phyloP scores from a whole-genome alignment of 2,329 filamentous ascomycete species.

The Davidsoniella australis region DNA sequence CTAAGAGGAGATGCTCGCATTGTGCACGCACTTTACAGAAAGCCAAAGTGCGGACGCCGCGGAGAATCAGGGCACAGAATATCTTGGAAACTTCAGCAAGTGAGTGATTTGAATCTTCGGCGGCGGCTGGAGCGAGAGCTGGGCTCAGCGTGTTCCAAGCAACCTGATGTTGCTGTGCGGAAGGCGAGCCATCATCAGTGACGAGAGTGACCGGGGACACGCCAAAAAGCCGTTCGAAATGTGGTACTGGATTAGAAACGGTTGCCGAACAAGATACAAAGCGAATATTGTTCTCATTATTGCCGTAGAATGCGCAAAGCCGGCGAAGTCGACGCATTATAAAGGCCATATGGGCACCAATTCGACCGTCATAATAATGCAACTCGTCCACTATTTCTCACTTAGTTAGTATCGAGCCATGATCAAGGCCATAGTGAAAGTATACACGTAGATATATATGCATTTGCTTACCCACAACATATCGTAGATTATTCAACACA shows the following conservation, averaged over 20 bases:
- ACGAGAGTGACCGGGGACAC: conserved; percentile 64
- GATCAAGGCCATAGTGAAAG: background rate
- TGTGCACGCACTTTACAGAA: conserved; percentile 80
- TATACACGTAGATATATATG: background rate
- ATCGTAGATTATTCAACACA: conserved; percentile 77
- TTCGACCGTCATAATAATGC: conserved; percentile 89
- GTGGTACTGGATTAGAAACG: conserved; percentile 76
- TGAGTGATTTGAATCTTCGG: conserved; percentile 3
- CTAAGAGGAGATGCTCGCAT: conserved; percentile 68
- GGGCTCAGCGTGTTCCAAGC: conserved; percentile 9
- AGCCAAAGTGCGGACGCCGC: conserved; percentile 80
- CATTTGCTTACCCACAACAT: conserved; percentile 48
- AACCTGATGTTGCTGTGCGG: conserved; percentile 1
- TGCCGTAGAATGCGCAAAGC: conserved; percentile 81
- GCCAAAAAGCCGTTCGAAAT: conserved; percentile 91
- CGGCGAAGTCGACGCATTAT: conserved; percentile 82
- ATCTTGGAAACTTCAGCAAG: conserved; percentile 63
- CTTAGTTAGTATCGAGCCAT: conserved; percentile 4
- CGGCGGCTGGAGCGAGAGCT: background rate
- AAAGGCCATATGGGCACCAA: conserved; percentile 85
- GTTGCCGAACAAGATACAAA: conserved; percentile 96
- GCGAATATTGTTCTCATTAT: conserved; percentile 47
- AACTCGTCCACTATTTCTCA: conserved; percentile 51
- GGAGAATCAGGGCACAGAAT: conserved; percentile 75
- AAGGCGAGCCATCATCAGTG: conserved; percentile 84